Percentiles rank a stretch among this genome's conserved stretches.
phyloP scores from a whole-genome alignment of 225 moss, liverwort and hornwort genomes.

The Climacium dendroides region DNA sequence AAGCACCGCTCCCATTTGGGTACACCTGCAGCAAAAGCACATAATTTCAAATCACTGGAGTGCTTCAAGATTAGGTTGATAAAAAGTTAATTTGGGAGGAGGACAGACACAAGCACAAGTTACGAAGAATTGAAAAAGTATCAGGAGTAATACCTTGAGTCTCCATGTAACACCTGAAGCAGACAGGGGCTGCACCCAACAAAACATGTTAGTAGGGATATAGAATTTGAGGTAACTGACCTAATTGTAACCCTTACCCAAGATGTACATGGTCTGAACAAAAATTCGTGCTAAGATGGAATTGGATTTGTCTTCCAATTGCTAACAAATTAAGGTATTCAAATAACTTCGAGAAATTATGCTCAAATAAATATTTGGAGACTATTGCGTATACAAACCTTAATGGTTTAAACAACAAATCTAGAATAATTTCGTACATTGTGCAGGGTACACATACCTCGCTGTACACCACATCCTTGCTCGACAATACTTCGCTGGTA shows the following conservation, averaged over 20 bases:
- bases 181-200: conserved; percentile 16
- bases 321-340: background rate
- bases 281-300: background rate
- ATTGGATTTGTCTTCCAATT: background rate
- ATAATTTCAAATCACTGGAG: background rate
- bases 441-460: conserved; percentile 14
- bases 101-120: background rate
- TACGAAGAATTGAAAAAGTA: background rate
- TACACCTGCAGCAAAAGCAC: conserved; percentile 26
- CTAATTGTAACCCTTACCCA: background rate
- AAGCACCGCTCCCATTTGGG: conserved; percentile 55
- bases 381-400: background rate
- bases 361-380: background rate
- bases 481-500: background rate
- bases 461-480: conserved; percentile 42
- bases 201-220: background rate
- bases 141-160: conserved; percentile 25
- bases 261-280: background rate
- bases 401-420: background rate
- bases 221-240: background rate
- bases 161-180: conserved; percentile 47
- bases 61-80: background rate
- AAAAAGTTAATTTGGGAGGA: background rate
- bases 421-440: background rate
- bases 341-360: too few relatives aligned